A percentile compares a stretch with the other conserved stretches of the same genome.
These are phyloP conservation scores for Elymus sibiricus DNA, from an alignment of 176 grass and related monocot genomes.

Conservation along the genomic window DNA sequence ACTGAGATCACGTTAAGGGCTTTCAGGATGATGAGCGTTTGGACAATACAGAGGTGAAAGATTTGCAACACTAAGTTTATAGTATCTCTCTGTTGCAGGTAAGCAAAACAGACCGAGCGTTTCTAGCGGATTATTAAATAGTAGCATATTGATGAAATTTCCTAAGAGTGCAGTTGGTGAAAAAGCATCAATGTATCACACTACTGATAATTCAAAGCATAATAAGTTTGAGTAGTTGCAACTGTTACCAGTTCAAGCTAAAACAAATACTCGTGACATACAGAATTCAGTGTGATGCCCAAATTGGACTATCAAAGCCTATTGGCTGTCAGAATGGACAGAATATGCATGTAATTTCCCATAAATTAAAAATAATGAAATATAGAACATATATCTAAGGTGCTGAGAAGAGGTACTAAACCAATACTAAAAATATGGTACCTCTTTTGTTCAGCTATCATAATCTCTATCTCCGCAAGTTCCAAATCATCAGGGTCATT, in stretches of 20 bases:
- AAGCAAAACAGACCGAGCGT: not conserved
- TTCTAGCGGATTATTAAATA: not conserved
- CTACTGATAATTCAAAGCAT: not conserved
- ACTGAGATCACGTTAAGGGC: not conserved
- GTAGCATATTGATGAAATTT: not conserved
- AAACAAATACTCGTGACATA: not conserved
- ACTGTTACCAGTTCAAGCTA: not conserved
- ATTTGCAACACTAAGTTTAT: not conserved
- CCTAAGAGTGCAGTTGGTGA: not conserved
- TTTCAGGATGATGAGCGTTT: not conserved
- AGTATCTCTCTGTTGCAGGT: not conserved
- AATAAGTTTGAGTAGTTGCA: not conserved
- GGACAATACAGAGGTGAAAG: not conserved
- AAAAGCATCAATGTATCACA: not conserved
- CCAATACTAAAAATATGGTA: not conserved
- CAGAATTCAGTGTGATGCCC: not conserved
- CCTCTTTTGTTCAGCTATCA: conserved; percentile 87
- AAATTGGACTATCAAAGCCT: not conserved
- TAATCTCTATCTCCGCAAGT: conserved; percentile 81
- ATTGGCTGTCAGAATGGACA: not conserved
- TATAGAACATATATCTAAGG: not conserved
- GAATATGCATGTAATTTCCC: not conserved
- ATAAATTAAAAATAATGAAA: not conserved
- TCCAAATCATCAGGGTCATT: conserved; percentile 79
- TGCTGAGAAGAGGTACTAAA: not conserved